These are phyloP conservation scores for Eruca vesicaria DNA, from an alignment of 441 rosid genomes.

Conservation along the genomic window DNA sequence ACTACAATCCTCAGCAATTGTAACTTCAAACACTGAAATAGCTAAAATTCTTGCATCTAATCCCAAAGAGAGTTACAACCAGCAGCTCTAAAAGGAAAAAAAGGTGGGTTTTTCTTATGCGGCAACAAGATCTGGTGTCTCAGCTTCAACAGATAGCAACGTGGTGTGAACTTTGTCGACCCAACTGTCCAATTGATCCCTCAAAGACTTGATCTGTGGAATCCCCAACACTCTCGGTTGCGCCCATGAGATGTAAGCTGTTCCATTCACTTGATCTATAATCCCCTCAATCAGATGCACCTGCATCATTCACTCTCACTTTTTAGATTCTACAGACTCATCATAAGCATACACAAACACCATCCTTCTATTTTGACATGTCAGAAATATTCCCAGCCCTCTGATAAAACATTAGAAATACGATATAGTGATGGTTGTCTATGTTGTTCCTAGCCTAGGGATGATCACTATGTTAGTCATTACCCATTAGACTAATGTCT, in stretches of 20 bases:
- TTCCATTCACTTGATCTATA: slow-evolving; percentile 87
- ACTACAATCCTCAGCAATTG: neutral
- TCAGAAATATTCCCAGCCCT: neutral
- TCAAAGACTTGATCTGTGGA: slow-evolving; percentile 76
- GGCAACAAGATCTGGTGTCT: slow-evolving; percentile 86
- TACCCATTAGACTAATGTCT: neutral
- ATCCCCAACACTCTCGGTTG: slow-evolving; percentile 95
- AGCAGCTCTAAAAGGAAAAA: slow-evolving; percentile 1
- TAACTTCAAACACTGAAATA: slow-evolving; percentile 10
- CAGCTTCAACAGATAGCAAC: slow-evolving; percentile 79
- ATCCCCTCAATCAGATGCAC: slow-evolving; percentile 91
- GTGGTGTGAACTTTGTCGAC: slow-evolving; percentile 78
- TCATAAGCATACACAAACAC: slow-evolving; percentile 9
- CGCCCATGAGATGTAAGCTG: slow-evolving; percentile 88
- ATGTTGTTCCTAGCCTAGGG: neutral
- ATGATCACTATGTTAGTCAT: neutral
- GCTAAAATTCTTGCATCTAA: neutral
- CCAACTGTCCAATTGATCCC: slow-evolving; percentile 77
- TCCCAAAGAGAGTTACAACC: slow-evolving; percentile 14
- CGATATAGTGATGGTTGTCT: neutral
- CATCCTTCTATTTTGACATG: neutral
- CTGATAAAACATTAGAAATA: neutral
- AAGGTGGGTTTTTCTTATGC: slow-evolving; percentile 39
- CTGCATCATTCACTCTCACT: slow-evolving; percentile 37
- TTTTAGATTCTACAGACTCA: slow-evolving; percentile 6